Percentiles rank a stretch among this genome's conserved stretches.
Conservation (phyloP, 2,329 filamentous ascomycete genomes). For the Talaromyces sp. region DNA sequence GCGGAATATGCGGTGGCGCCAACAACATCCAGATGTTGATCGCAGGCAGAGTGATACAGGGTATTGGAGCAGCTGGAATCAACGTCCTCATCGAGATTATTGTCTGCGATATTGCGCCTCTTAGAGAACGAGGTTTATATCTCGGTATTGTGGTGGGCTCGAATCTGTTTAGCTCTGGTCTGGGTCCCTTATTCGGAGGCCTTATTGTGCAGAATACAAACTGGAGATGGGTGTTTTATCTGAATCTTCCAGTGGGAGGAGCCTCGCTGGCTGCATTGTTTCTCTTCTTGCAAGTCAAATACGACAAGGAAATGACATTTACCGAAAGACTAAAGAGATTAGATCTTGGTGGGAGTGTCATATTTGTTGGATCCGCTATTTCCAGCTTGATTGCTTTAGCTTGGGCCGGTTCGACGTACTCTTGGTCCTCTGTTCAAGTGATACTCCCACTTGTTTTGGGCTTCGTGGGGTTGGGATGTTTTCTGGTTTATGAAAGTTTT, state of each 20-base stretch:
- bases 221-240: conserved; percentile 37
- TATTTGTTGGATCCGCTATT: conserved; percentile 30
- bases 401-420: conserved; percentile 32
- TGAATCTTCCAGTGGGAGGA: conserved; percentile 31
- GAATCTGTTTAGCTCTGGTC: conserved; percentile 42
- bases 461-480: conserved; percentile 25
- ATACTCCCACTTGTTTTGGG: conserved; percentile 32
- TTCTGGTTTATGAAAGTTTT: conserved; percentile 23
- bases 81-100: conserved; percentile 39
- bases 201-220: conserved; percentile 25
- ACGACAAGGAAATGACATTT: conserved; percentile 7
- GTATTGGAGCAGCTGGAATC: conserved; percentile 51
- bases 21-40: conserved; percentile 50
- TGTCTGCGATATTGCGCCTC: conserved; percentile 48
- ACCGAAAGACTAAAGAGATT: conserved; percentile 23
- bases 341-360: conserved; percentile 32
- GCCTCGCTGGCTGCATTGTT: conserved; percentile 27
- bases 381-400: conserved; percentile 33
- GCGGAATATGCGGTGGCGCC: conserved; percentile 53
- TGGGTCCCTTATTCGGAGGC: conserved; percentile 47
- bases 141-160: conserved; percentile 27
- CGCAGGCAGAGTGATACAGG: conserved; percentile 56
- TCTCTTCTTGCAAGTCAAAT: conserved; percentile 28
- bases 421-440: conserved; percentile 32
- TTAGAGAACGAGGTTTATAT: conserved; percentile 35